Base-by-base conservation (phyloP, 768 basidiomycete species). In the Tubosaeta brunneosetosa region DNA sequence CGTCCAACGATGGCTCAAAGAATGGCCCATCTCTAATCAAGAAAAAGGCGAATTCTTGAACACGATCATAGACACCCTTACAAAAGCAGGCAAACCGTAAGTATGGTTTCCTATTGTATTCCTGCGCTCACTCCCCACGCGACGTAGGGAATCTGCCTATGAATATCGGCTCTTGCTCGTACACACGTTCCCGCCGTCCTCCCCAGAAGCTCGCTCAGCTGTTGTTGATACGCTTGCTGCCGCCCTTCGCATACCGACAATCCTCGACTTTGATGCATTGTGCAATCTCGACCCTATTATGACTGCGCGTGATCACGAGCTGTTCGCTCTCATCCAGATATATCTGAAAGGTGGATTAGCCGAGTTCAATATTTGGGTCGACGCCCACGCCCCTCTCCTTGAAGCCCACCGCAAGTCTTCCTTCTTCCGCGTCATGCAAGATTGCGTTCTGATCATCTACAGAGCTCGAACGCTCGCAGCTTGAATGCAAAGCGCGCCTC, bases 201-300 rank as follows among this genome's bases (percentile, higher is more conserved):
- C 84, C 0, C 70, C 80, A 22, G 66, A 72, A 10, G 74, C 81
- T 16, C 71, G 78, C 52, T 45, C 72, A 4, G 84, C 81, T 42
- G 85, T 85, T 9, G 58, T 84, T 25, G 77, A 84, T 32, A 70
- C 79, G 33, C 83, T 91, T 55, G 77, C 81, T 6, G 73, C 79
- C 7, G 84, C 87, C 17, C 75, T 92, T 31, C 79, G 82, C 32
- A 73, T 84, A 34, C 83, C 86, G 3, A 71, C 72, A 13, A 66
- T 88, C 52, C 89, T 93, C 68, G 85, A 94, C 70, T 88, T 93
- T 62, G 90, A 94, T 66, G 67, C 83, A 7, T 71, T 91, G 27
- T 84, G 91, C 75, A 86, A 84, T 55, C 74, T 94, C 37, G 84
- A 91, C 49, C 80, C 83, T 1, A 78, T 91, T 33, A 67, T 87